Conservation (phyloP, 2,329 filamentous ascomycete species). For the Calonectria hongkongensis region DNA sequence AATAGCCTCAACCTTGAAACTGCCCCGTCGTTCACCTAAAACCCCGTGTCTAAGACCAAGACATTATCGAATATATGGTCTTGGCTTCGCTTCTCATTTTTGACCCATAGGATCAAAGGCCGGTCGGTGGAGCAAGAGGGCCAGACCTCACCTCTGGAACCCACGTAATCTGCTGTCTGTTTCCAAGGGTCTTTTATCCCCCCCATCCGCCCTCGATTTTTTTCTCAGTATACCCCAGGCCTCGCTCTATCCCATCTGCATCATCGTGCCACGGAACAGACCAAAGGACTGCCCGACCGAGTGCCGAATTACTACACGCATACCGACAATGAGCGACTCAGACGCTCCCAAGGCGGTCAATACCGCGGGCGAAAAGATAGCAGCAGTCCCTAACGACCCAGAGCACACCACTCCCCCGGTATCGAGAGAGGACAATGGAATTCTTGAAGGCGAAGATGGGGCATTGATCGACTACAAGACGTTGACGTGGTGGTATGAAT, state of each 20-base stretch:
- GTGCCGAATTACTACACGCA: not conserved
- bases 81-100: not conserved
- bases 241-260: slow-evolving; percentile 1
- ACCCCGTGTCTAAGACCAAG: not conserved
- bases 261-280: not conserved
- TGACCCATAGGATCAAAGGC: not conserved
- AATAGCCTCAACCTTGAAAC: slow-evolving; percentile 21
- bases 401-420: not conserved
- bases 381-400: not conserved
- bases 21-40: not conserved
- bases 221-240: slow-evolving; percentile 16
- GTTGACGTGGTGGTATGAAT: slow-evolving; percentile 61
- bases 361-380: not conserved
- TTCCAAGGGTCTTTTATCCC: not conserved
- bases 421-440: not conserved
- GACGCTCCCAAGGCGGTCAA: not conserved
- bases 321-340: not conserved
- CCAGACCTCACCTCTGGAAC: slow-evolving; percentile 5
- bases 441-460: slow-evolving; percentile 43
- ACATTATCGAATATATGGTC: not conserved
- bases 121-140: not conserved
- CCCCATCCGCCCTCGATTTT: not conserved
- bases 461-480: slow-evolving; percentile 62
- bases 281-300: not conserved
- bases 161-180: not conserved